A percentile compares a stretch with the other conserved stretches of the same genome.
phyloP scores from a whole-genome alignment of 1,139 yeast species.

The Blastobotrys raffinosifermentans region DNA sequence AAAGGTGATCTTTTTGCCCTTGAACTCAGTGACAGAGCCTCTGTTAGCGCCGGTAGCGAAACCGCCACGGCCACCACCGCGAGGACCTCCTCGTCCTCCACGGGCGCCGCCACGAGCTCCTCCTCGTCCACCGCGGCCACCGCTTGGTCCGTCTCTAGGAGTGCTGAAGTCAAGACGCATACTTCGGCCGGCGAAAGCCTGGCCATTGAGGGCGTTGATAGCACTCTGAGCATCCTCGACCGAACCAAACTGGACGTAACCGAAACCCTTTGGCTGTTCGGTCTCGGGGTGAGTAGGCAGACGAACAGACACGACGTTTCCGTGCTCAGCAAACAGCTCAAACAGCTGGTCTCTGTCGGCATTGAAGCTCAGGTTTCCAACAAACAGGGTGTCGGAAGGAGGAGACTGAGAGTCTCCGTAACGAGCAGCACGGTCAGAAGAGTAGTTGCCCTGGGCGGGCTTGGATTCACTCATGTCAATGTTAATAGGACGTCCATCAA shows the following conservation, averaged over 20 bases:
- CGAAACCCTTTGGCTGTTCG: constrained; percentile 98
- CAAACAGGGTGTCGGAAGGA: constrained; percentile 91
- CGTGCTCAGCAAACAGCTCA: constrained; percentile 67
- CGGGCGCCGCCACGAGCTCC: constrained; percentile 42
- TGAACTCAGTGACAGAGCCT: constrained; percentile 27
- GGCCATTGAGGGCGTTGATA: constrained; percentile 80
- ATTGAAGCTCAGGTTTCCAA: constrained; percentile 92
- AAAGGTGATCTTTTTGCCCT: constrained; percentile 36
- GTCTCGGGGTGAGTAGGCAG: constrained; percentile 98
- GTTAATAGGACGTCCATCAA: constrained; percentile 95
- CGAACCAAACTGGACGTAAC: constrained; percentile 85
- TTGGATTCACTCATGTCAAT: constrained; percentile 85
- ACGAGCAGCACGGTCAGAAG: constrained; percentile 69
- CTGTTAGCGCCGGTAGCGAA: constrained; percentile 18
- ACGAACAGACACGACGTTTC: constrained; percentile 81
- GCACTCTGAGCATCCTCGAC: constrained; percentile 91
- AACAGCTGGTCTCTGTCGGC: constrained; percentile 74
- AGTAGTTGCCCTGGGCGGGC: constrained; percentile 54
- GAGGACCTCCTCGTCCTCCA: constrained; percentile 33
- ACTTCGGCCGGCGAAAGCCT: constrained; percentile 84
- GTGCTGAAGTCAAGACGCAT: constrained; percentile 92
- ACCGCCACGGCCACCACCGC: constrained; percentile 27
- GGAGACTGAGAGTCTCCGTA: constrained; percentile 86
- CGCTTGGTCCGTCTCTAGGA: constrained; percentile 62
- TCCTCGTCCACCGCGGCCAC: constrained; percentile 40